Percentiles rank a stretch among this genome's conserved stretches.
phyloP scores from a whole-genome alignment of 352 stramenopile genomes.

The Stramenopiles sp. region DNA sequence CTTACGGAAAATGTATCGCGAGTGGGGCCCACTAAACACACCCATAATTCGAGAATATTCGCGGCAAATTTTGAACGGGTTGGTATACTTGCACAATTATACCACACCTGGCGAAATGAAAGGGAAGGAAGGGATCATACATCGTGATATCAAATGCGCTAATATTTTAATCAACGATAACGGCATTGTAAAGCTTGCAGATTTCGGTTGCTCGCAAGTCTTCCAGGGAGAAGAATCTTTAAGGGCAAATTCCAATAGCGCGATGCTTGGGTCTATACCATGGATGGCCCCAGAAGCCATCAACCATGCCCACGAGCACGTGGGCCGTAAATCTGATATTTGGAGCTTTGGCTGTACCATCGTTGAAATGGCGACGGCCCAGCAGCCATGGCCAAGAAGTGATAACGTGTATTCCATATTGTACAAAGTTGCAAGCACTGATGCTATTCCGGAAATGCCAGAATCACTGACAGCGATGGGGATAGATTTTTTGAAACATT shows the following conservation, averaged over 20 bases:
- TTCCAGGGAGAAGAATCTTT: slow-evolving; percentile 18
- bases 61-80: slow-evolving; percentile 27
- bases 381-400: slow-evolving; percentile 45
- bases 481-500: slow-evolving; percentile 33
- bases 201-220: slow-evolving; percentile 41
- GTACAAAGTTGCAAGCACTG: slow-evolving; percentile 54
- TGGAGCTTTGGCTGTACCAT: slow-evolving; percentile 64
- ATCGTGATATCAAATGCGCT: slow-evolving; percentile 37
- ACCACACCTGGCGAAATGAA: too few species aligned
- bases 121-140: slow-evolving; percentile 32
- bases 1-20: too few species aligned
- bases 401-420: slow-evolving; percentile 28
- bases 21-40: slow-evolving; percentile 13
- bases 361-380: slow-evolving; percentile 61
- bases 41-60: background rate
- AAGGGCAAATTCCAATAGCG: too few species aligned
- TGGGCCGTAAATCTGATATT: slow-evolving; percentile 54
- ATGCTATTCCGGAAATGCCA: slow-evolving; percentile 34
- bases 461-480: slow-evolving; percentile 27
- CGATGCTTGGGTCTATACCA: slow-evolving; percentile 51
- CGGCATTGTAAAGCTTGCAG: slow-evolving; percentile 31
- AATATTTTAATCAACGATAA: slow-evolving; percentile 32
- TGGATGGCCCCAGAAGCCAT: slow-evolving; percentile 86
- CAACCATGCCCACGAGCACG: slow-evolving; percentile 38
- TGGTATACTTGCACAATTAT: slow-evolving; percentile 32